phyloP scores from a whole-genome alignment of 1,284 basidiomycete genomes.

The Ceratobasidium sp. region DNA sequence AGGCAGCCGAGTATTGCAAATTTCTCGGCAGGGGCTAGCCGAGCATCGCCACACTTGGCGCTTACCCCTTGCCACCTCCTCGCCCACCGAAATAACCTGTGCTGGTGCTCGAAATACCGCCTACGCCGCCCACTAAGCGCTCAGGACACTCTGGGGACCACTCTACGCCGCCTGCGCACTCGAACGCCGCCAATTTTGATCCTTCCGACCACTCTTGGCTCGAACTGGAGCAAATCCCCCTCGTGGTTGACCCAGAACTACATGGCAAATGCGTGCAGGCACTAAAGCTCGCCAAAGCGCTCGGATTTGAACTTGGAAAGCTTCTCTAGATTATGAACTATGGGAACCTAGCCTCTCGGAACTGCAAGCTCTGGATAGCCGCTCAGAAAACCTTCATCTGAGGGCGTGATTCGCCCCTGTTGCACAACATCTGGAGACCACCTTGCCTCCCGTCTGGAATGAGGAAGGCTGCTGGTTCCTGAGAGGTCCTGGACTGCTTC shows the following conservation, averaged over 20 bases:
- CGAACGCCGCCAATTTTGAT: not conserved
- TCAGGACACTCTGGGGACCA: not conserved
- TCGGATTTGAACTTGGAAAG: not conserved
- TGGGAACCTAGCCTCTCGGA: not conserved
- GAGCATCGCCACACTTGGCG: no score
- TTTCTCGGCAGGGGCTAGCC: no score
- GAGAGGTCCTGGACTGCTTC: not conserved
- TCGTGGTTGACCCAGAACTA: not conserved
- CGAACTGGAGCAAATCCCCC: not conserved
- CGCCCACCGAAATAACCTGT: not conserved
- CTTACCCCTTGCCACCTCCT: not conserved
- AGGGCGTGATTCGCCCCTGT: not conserved
- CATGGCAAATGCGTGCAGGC: not conserved
- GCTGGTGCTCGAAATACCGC: not conserved
- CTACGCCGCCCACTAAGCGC: not conserved
- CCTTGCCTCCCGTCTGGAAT: not conserved
- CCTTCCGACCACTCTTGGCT: conserved; percentile 5
- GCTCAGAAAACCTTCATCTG: not conserved
- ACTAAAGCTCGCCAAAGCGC: not conserved
- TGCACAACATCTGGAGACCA: conserved; percentile 2
- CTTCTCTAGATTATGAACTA: not conserved
- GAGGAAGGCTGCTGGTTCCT: not conserved
- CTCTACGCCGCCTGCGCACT: not conserved
- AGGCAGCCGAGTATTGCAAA: no score
- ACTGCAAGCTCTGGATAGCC: not conserved